A percentile compares a stretch with the other conserved stretches of the same genome.
Conservation (phyloP, 371 early-diverging fungal species). For the Gilbertella persicaria region DNA sequence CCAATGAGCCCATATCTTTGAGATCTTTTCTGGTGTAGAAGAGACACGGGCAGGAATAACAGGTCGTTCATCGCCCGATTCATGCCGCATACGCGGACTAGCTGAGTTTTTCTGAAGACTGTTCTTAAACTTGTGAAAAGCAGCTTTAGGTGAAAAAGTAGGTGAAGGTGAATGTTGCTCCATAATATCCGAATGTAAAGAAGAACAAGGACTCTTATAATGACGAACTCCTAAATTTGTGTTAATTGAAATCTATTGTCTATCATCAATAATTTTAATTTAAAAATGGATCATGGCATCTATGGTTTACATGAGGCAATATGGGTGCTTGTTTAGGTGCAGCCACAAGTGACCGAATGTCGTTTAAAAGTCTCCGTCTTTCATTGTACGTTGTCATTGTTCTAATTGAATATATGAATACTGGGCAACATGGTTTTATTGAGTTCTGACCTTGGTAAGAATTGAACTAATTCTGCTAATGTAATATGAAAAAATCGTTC, state of each 20-base stretch:
- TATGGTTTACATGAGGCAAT: constrained; percentile 22
- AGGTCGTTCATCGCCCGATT: constrained; percentile 23
- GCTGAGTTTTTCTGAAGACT: constrained; percentile 22
- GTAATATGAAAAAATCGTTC: constrained; percentile 43
- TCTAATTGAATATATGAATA: constrained; percentile 12
- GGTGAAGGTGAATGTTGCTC: constrained; percentile 30
- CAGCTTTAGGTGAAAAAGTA: constrained; percentile 40
- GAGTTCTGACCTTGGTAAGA: constrained; percentile 33
- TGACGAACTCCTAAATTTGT: too few relatives aligned
- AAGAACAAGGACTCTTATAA: not conserved
- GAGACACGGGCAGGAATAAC: constrained; percentile 47
- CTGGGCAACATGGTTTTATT: not conserved
- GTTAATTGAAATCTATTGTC: constrained; percentile 24
- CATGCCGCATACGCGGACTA: constrained; percentile 24
- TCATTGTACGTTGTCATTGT: constrained; percentile 47
- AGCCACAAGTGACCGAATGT: constrained; percentile 39
- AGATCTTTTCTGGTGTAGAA: constrained; percentile 42
- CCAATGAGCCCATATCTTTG: constrained; percentile 44
- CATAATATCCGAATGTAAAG: not conserved
- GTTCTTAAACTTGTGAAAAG: too few relatives aligned
- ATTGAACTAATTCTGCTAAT: constrained; percentile 41
- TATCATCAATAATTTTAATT: not conserved
- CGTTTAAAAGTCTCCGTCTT: constrained; percentile 48
- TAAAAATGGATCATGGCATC: not conserved
- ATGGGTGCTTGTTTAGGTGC: constrained; percentile 4